Evolutionary conservation across 2,329 filamentous ascomycete genomes (phyloP), one percentile per base, ranked within the genome.

Genomic region (Penicillium sp.): DNA sequence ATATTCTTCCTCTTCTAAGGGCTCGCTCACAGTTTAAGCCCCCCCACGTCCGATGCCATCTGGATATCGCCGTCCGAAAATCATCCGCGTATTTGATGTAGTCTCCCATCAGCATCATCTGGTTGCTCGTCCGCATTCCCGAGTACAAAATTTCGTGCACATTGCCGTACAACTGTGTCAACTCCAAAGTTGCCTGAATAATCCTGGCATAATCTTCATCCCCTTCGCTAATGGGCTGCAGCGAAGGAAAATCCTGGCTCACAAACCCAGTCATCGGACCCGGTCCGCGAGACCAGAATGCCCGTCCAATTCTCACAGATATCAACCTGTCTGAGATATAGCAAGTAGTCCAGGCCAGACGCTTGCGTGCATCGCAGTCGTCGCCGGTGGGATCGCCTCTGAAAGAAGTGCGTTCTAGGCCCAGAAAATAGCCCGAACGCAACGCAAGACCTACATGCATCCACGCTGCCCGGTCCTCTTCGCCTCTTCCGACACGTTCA

Each of bases 31-130:
- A 89, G 43, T 81, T 82, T 26, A 88, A 68, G 1, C 81, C 83
- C 1, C 85, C 85, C 86, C 87, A 89, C 1, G 83, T 80, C 45
- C 83, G 82, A 63, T 89, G 88, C 87, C 87, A 90, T 47, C 83
- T 83, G 55, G 86, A 80, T 11, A 89, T 85, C 1, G 85, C 84
- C 1, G 81, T 80, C 3, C 86, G 81, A 62, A 89, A 89, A 65
- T 90, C 87, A 63, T 90, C 87, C 60, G 90, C 86, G 61, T 89
- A 89, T 65, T 89, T 85, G 59, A 89, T 87, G 65, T 89, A 89
- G 62, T 88, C 84, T 1, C 87, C 87, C 64, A 85, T 85, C 26
- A 87, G 75, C 72, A 89, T 88, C 60, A 86, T 82, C 57, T 89
- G 83, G 66, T 86, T 85, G 56, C 85, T 85, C 43, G 86, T 85